A percentile compares a stretch with the other conserved stretches of the same genome.
These are phyloP conservation scores for Phytophthora pistaciae DNA, from an alignment of 352 stramenopile genomes.

Conservation along the genomic window DNA sequence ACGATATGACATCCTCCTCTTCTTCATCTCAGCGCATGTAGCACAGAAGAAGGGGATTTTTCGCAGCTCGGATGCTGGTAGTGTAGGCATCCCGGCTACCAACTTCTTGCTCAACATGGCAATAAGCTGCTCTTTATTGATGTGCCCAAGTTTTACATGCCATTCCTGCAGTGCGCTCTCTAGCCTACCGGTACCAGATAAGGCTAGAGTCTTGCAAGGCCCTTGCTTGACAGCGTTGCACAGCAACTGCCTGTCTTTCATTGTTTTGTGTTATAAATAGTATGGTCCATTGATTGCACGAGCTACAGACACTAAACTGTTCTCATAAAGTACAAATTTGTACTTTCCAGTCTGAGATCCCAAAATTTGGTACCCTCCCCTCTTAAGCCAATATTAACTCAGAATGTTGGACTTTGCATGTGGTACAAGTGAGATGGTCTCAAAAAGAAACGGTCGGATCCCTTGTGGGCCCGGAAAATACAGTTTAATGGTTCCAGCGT, in stretches of 20 bases:
- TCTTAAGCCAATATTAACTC: constrained; percentile 11
- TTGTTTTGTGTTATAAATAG: constrained; percentile 10
- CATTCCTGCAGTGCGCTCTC: no score
- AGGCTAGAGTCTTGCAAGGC: background rate
- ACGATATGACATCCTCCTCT: constrained; percentile 12
- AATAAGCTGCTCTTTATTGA: no score
- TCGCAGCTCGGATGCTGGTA: no score
- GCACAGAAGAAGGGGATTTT: constrained; percentile 1
- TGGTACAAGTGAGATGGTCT: constrained; percentile 18
- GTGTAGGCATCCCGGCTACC: no score
- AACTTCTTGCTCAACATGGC: no score
- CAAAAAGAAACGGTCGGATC: constrained; percentile 9
- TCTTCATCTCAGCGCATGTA: constrained; percentile 24
- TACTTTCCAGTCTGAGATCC: constrained; percentile 7
- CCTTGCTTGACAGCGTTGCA: constrained; percentile 15
- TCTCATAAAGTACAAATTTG: constrained; percentile 18
- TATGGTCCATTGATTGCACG: constrained; percentile 16
- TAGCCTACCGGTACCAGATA: no score
- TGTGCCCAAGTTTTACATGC: no score
- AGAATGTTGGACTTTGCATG: constrained; percentile 22
- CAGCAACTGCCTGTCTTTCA: constrained; percentile 9
- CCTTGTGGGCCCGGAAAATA: constrained; percentile 12
- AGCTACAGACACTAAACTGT: constrained; percentile 10
- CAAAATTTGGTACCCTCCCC: constrained; percentile 14
- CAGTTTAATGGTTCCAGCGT: constrained; percentile 20